Evolutionary conservation across 2,329 filamentous ascomycete genomes (phyloP).

Genomic region (Colletotrichum tofieldiae): DNA sequence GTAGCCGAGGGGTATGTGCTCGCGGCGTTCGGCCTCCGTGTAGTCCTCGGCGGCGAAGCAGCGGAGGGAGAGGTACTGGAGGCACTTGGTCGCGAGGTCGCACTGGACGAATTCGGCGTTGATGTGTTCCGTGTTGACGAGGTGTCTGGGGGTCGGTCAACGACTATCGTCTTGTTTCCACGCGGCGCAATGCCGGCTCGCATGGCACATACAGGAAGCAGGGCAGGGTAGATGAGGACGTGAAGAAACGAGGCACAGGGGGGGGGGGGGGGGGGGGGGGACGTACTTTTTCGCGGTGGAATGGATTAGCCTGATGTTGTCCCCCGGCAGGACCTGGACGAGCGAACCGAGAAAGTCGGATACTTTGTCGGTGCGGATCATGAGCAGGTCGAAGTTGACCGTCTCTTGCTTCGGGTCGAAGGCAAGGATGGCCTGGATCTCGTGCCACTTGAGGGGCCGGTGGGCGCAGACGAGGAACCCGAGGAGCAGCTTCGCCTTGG

Average conservation of each 20-base stretch:
- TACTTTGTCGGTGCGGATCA: constrained; percentile 47
- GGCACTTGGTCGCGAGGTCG: constrained; percentile 52
- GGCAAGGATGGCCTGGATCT: constrained; percentile 56
- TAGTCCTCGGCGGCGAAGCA: constrained; percentile 49
- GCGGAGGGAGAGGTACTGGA: constrained; percentile 53
- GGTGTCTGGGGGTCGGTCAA: constrained; percentile 39
- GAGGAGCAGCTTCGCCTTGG: constrained; percentile 51
- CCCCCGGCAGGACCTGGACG: constrained; percentile 51
- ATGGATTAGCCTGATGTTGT: constrained; percentile 57
- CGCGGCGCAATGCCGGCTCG: neutral
- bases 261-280: too few relatives aligned
- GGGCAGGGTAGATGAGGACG: neutral
- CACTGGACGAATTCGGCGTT: constrained; percentile 48
- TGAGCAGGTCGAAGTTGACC: constrained; percentile 45
- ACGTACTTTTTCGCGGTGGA: constrained; percentile 54
- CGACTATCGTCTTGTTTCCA: too few relatives aligned
- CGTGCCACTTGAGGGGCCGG: constrained; percentile 58
- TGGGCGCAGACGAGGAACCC: constrained; percentile 59
- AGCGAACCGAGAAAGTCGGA: constrained; percentile 56
- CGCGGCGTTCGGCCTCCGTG: constrained; percentile 29
- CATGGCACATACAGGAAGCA: neutral
- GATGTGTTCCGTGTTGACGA: constrained; percentile 48
- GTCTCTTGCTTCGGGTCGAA: constrained; percentile 42
- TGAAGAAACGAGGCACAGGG: too few relatives aligned
- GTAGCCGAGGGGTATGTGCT: constrained; percentile 46